Evolutionary conservation across 2,329 filamentous ascomycete species (phyloP), one percentile per base, ranked within the genome.

Genomic region (Remersonia thermophila): DNA sequence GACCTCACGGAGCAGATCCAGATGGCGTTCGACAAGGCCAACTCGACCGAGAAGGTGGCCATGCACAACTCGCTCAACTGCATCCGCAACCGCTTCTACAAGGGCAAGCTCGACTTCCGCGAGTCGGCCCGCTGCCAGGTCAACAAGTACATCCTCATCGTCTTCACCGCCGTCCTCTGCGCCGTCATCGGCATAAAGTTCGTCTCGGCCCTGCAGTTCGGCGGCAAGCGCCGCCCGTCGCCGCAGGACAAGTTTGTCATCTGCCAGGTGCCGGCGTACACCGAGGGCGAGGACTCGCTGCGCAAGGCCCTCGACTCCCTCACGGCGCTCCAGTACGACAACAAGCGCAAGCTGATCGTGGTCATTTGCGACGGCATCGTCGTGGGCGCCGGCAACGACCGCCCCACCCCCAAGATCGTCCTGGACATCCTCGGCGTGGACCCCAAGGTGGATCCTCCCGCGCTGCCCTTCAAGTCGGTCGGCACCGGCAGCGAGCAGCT

Each of bases 161-260:
- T 77, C 3, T 93, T 95, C 54, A 83, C 86, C n/a, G 68, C 93
- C 51, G 66, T 96, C 10, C 66, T 98, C 36, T 85, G 81, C 54
- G 43, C 70, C 1, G 83, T 95, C 42, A 87, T 96, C 45, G 53
- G 77, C 34, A 62, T 83, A 61, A 98, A 96, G 60, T 98, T 98
- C 63, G 57, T 98, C 52, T 78, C 91, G 35, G 91, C 91, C 10
- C 69, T 98, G 29, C 91, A 95, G 52, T 83, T 98, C 42, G 87
- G 89, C 31, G 86, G 86, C 4, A 95, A 95, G 64, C 76, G 83
- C 40, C 79, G 84, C 13, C 91, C 91, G 3, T 72, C 82, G 5
- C 82, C 86, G 27, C 91, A 96, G 58, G 91, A 98, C 60, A 98
- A 96, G 56, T 98, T 98, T 51, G 87, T 98, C 50, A 96, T 98